Evolutionary conservation across 306 rosid species (phyloP), one percentile per base, ranked within the genome.

Genomic region (Potentilla sterilis): DNA sequence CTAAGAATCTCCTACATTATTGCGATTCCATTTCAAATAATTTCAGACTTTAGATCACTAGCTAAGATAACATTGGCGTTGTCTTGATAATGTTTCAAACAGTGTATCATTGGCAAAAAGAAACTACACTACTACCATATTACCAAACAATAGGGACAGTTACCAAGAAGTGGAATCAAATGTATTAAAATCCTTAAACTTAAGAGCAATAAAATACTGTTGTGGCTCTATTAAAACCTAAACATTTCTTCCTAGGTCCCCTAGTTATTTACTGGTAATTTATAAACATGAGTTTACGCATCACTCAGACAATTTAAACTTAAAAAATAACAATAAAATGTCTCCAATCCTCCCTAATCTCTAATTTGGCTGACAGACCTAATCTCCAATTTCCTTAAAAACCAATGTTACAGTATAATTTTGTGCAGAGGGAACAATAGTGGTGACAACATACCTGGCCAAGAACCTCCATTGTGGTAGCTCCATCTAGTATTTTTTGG

Each of bases 401-500:
- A 32, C 5, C 5, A 37, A 37, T 41, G 19, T 55, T 57, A 73
- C 2, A 0, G 6, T 73, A 13, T 7, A 14, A 72, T 22, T 72
- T 21, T 54, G 57, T 57, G 55, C 77, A 72, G 32, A 43, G 44
- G 34, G 51, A 67, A 49, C 55, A 47, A 12, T 24, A 21, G 55
- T 21, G 40, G 32, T 37, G 63, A 68, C 67, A 76, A 57, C 70
- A 80, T 77, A 86, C 98, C 98, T 85, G 98, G 96, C 98, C 98
- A 93, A 70, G 98, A 93, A 74, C 97, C 97, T 37, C 97, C 97
- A 10, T 93, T 93, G 80, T 93, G 98, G 80, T 93, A 90, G 86
- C 94, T 93, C 96, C 97, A 93, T 82, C 97, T 86, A 3, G 93
- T 89, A 85, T 93, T 93, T 80, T 93, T 93, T 0, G 97, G 96